Evolutionary conservation across 768 basidiomycete species (phyloP), one percentile per base, ranked within the genome.

Genomic region (Boletus sensibilis): DNA sequence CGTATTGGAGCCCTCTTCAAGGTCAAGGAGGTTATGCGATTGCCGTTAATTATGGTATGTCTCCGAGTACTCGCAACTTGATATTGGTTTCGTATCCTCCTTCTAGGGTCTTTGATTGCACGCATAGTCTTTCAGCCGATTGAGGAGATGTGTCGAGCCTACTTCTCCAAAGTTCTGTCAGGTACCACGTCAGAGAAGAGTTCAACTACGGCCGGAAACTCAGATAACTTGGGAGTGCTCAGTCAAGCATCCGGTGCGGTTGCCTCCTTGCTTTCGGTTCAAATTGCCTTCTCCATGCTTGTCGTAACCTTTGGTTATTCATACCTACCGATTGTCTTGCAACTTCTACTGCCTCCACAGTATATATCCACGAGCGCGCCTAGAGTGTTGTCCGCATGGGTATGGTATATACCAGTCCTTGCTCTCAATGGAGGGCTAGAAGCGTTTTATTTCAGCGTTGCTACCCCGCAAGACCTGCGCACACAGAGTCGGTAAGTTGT

Each of bases 21-120:
- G 89, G 95, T 68, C 94, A 98, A 72, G 96, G 93, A 5, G 95
- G 94, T 2, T 98, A 97, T 70, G 96, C 95, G 0, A 79, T 98
- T 13, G 96, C 97, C 13, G 88, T 90, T 38, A 98, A 98, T 71
- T 99, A 98, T 68, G 97, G 96, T 91, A 50, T 47, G 82, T 68
- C 13, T 20, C 39, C 7, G 31, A 42, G 20, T 11, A 23, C 33
- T 56, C 35, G 13, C 2, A 46, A 31, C 41, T 13, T 31, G 14
- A 41, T 39, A 35, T 51, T 38, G 3, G 13, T 39, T 44, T 63
- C 29, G 1, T 20, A 58, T 37, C 21, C 23, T 50, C 53, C 6
- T 55, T 53, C 43, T 63, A 96, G 95, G 96, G 48, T 97, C 96
- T 4, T 80, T 98, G 14, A 76, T 97, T 25, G 96, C 94, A 6